A percentile compares a stretch with the other conserved stretches of the same genome.
Conservation (phyloP, 331 rosid genomes). For the Quercus lobata region DNA sequence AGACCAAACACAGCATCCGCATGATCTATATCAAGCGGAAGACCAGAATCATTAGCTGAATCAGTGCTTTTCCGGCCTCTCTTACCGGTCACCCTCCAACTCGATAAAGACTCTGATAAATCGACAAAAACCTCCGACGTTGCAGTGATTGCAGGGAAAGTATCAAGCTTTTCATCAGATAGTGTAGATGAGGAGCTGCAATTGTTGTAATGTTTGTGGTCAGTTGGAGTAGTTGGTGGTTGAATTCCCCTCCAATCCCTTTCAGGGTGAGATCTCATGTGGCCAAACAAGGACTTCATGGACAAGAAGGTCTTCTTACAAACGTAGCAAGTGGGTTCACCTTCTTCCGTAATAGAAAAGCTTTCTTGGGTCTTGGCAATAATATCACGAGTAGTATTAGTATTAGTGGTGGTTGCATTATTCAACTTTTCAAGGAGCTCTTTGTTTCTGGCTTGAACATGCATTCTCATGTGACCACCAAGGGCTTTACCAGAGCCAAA, state of each 20-base stretch:
- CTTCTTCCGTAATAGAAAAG: background rate
- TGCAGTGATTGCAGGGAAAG: background rate
- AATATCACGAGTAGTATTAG: background rate
- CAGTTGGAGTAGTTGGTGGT: slow-evolving; percentile 8
- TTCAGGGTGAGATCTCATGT: slow-evolving; percentile 49
- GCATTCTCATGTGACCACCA: slow-evolving; percentile 51
- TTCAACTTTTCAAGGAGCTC: background rate
- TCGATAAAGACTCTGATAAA: background rate
- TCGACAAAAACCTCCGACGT: background rate
- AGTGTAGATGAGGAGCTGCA: background rate
- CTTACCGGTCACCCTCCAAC: slow-evolving; percentile 28
- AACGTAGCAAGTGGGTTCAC: slow-evolving; percentile 13
- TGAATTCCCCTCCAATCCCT: slow-evolving; percentile 32
- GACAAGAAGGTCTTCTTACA: slow-evolving; percentile 35
- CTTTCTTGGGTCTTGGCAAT: background rate
- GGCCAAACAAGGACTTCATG: slow-evolving; percentile 41
- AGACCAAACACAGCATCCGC: slow-evolving; percentile 24
- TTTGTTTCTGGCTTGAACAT: slow-evolving; percentile 4
- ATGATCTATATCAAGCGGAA: background rate
- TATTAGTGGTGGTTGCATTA: background rate
- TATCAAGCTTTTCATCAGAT: slow-evolving; percentile 3
- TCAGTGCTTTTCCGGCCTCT: slow-evolving; percentile 28
- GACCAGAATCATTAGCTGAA: background rate
- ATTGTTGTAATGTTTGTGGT: background rate
- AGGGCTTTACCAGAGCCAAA: slow-evolving; percentile 44